Evolutionary conservation across 495 filamentous ascomycete species (phyloP).

Genomic region (Talaromyces borbonicus): DNA sequence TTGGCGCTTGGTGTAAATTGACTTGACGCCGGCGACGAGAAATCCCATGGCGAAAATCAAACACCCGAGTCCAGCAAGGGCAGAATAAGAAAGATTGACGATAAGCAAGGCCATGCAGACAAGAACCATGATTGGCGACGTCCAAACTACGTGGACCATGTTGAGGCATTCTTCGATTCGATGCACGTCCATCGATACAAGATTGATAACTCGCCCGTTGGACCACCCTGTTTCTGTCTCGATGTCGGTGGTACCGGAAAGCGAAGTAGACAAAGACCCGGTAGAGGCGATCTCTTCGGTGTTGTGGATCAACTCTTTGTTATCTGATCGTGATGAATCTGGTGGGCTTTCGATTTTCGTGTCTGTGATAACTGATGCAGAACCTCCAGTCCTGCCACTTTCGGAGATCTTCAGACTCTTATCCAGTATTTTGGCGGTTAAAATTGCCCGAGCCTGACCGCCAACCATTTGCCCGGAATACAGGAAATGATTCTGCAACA

Average conservation of each 20-base stretch:
- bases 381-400: neutral
- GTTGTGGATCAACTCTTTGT: neutral
- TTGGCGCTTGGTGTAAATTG: neutral
- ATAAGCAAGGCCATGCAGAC: neutral
- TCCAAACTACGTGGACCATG: neutral
- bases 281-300: slow-evolving; percentile 11
- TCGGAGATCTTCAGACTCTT: neutral
- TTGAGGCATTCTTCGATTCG: neutral
- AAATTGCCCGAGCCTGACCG: neutral
- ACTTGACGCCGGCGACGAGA: neutral
- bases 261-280: neutral
- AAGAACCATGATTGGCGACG: neutral
- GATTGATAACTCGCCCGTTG: neutral
- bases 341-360: neutral
- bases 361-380: neutral
- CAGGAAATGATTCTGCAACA: neutral
- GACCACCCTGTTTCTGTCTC: neutral
- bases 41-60: neutral
- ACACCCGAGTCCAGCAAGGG: neutral
- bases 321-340: neutral
- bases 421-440: neutral
- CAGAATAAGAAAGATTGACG: neutral
- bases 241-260: no score
- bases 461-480: neutral
- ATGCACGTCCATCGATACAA: neutral